phyloP scores from a whole-genome alignment of 2,329 filamentous ascomycete genomes.

The Beauveria sp. region DNA sequence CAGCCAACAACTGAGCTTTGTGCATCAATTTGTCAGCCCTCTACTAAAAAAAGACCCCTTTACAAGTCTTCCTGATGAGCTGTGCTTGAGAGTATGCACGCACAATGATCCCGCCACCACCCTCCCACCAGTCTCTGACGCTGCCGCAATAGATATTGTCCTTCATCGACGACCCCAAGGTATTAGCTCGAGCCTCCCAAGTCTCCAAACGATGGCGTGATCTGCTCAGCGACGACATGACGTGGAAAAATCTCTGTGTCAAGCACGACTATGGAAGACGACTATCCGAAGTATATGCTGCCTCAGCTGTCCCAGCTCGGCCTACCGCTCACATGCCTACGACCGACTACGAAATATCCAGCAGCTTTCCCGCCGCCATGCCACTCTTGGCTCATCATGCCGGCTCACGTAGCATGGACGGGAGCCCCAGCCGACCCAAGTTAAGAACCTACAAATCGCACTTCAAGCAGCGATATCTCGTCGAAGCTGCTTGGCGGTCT shows the following conservation, averaged over 20 bases:
- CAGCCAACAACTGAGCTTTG: slow-evolving; percentile 89
- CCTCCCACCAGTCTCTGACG: background rate
- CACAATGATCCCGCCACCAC: background rate
- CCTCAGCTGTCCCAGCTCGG: slow-evolving; percentile 22
- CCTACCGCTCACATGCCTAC: slow-evolving; percentile 23
- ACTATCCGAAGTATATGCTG: slow-evolving; percentile 42
- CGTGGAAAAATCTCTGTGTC: slow-evolving; percentile 94
- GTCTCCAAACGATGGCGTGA: slow-evolving; percentile 95
- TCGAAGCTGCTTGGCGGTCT: slow-evolving; percentile 93
- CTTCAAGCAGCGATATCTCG: slow-evolving; percentile 95
- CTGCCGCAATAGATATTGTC: slow-evolving; percentile 63
- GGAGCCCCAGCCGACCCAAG: slow-evolving; percentile 44
- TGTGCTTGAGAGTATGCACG: slow-evolving; percentile 74
- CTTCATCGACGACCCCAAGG: slow-evolving; percentile 94
- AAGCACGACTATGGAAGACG: slow-evolving; percentile 79
- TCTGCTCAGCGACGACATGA: slow-evolving; percentile 89
- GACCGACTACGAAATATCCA: slow-evolving; percentile 29
- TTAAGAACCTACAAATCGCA: slow-evolving; percentile 87
- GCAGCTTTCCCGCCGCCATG: slow-evolving; percentile 38
- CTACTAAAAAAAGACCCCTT: slow-evolving; percentile 95
- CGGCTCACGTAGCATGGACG: slow-evolving; percentile 49
- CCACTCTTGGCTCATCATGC: slow-evolving; percentile 28
- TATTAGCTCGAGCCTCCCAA: slow-evolving; percentile 84
- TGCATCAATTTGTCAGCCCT: slow-evolving; percentile 91
- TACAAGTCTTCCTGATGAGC: slow-evolving; percentile 80